Evolutionary conservation across 225 moss, liverwort and hornwort species (phyloP).

Genomic region (Antitrichia curtipendula): DNA sequence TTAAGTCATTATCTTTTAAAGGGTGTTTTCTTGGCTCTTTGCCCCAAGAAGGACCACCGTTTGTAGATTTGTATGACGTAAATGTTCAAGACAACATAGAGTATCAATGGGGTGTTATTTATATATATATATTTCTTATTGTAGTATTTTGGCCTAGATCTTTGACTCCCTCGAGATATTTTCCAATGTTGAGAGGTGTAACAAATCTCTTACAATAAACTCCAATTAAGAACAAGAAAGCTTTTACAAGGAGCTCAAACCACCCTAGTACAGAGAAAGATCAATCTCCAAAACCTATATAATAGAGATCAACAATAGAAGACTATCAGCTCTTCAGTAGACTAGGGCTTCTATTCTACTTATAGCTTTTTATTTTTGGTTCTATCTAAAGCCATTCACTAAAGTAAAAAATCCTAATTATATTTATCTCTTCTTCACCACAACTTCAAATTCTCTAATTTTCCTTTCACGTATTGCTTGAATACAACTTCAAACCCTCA

Average conservation of each 20-base stretch:
- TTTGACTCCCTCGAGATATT: rapidly evolving
- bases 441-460: no score
- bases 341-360: background rate
- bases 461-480: no score
- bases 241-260: background rate
- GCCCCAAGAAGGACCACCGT: background rate
- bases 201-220: background rate
- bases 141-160: background rate
- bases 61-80: background rate
- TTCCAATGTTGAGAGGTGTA: background rate
- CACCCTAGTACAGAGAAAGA: rapidly evolving
- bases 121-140: no score
- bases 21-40: background rate
- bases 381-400: no score
- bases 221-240: background rate
- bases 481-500: no score
- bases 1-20: background rate
- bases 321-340: background rate
- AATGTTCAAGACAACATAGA: no score
- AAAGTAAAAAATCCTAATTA: no score
- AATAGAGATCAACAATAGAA: background rate
- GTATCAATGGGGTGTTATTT: no score
- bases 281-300: background rate
- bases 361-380: no score
- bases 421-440: no score